Conservation (phyloP, 768 basidiomycete species). For the Dentipellis sp. region DNA sequence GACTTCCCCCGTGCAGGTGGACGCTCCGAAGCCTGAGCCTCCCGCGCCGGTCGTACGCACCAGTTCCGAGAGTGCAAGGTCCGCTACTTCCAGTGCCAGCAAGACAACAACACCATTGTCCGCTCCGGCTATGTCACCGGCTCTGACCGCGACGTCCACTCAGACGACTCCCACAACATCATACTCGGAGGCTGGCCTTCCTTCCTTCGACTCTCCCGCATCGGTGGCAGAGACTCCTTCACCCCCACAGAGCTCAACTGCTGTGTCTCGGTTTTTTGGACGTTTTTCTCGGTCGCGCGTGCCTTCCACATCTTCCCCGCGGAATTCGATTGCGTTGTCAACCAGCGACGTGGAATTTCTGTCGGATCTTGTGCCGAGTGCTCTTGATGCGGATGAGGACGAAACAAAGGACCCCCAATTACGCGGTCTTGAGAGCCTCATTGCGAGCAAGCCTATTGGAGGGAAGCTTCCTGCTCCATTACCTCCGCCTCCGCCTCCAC, state of each 20-base stretch:
- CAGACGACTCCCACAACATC: conserved; percentile 13
- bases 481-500: conserved; percentile 4
- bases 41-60: not conserved
- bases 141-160: conserved; percentile 1
- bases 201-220: conserved; percentile 14
- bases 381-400: conserved; percentile 30
- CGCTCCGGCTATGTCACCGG: not conserved
- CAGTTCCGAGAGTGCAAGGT: conserved; percentile 1
- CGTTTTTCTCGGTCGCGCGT: conserved; percentile 54
- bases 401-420: conserved; percentile 25
- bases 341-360: conserved; percentile 79
- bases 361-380: conserved; percentile 54
- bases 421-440: conserved; percentile 31
- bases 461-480: conserved; percentile 10
- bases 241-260: conserved; percentile 35
- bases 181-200: not conserved
- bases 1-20: not conserved
- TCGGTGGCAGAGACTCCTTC: conserved; percentile 13
- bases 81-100: conserved; percentile 1
- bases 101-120: not conserved
- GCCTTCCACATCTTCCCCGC: conserved; percentile 25
- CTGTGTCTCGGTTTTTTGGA: conserved; percentile 75
- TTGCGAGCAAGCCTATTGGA: conserved; percentile 29
- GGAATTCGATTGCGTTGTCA: conserved; percentile 61
- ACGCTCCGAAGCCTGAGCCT: not conserved